Evolutionary conservation across 441 rosid genomes (phyloP), one percentile per base, ranked within the genome.

Genomic region (Populus hybrid): DNA sequence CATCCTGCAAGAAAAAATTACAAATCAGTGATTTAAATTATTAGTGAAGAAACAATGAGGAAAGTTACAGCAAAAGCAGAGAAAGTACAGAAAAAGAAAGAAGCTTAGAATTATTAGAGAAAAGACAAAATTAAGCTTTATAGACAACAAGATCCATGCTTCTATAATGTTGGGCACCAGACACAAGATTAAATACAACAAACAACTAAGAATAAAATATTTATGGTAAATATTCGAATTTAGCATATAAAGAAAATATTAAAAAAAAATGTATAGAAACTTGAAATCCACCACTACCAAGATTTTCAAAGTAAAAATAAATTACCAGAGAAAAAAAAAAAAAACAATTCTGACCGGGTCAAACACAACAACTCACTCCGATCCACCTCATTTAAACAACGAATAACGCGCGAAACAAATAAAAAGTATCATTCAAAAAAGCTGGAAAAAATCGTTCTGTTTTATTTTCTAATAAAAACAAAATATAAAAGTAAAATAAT

Each of bases 121-220:
- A 89, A 88, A 86, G 97, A 92, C 97, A 94, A 91, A 40, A 84
- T 50, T 40, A 34, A 76, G 81, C 70, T 84, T 84, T 81, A 69
- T 82, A 82, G 87, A 86, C 84, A 85, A 83, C 78, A 79, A 81
- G 75, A 86, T 83, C 84, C 73, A 78, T 82, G 84, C 72, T 14
- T 82, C 84, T 81, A 85, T 83, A 80, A 81, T 76, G 80, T 81
- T 77, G 76, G 75, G 84, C 75, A 40, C 73, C 67, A 30, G 59
- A 42, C 63, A 46, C 28, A 46, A 71, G 82, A 82, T 80, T 78
- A 73, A 83, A 87, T 71, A 83, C 83, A 77, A 79, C 81, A 68
- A 76, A 85, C 76, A 80, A 75, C 5, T 78, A 76, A 73, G 30
- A 81, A 80, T 80, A 83, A 81, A 85, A 79, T 74, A 78, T 50